Conservation (phyloP, 2,329 filamentous ascomycete genomes). For the Pseudogymnoascus sp. region DNA sequence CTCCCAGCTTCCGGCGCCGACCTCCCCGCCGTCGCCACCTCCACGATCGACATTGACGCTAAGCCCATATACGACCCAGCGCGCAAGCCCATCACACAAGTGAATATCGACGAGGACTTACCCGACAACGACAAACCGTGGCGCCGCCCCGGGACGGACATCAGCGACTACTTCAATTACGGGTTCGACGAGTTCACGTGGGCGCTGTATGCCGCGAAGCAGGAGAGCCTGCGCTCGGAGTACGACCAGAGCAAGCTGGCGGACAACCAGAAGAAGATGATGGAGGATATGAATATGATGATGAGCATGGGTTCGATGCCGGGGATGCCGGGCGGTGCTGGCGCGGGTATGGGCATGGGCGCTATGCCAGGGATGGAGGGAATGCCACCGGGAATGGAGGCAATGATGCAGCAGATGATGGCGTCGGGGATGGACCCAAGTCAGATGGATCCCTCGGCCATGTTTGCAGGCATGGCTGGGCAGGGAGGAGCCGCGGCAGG, state of each 20-base stretch:
- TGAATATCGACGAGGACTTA: slow-evolving; percentile 59
- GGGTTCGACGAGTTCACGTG: slow-evolving; percentile 98
- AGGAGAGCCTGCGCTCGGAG: slow-evolving; percentile 70
- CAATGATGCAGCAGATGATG: slow-evolving; percentile 67
- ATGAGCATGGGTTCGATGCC: slow-evolving; percentile 48
- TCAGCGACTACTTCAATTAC: slow-evolving; percentile 98
- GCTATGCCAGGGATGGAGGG: slow-evolving; percentile 53
- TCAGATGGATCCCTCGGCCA: slow-evolving; percentile 58
- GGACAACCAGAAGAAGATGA: slow-evolving; percentile 69
- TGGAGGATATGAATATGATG: slow-evolving; percentile 65
- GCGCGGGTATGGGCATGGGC: slow-evolving; percentile 31
- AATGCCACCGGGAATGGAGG: slow-evolving; percentile 60
- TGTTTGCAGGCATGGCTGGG: slow-evolving; percentile 54
- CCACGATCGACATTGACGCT: slow-evolving; percentile 76
- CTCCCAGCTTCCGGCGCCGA: slow-evolving; percentile 41
- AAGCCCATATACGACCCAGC: slow-evolving; percentile 72
- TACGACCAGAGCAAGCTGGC: slow-evolving; percentile 61
- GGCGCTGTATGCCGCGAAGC: slow-evolving; percentile 88
- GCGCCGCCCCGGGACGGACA: slow-evolving; percentile 88
- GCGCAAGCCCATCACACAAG: slow-evolving; percentile 73
- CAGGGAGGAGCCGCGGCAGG: slow-evolving; percentile 33
- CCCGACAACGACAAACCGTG: slow-evolving; percentile 82
- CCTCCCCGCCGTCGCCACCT: slow-evolving; percentile 63
- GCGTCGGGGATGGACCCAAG: slow-evolving; percentile 56
- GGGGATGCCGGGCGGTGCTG: slow-evolving; percentile 36